Percentiles rank a stretch among this genome's conserved stretches.
Evolutionary conservation across 2,329 filamentous ascomycete species (phyloP).

Genomic region (Cryphonectria japonica): DNA sequence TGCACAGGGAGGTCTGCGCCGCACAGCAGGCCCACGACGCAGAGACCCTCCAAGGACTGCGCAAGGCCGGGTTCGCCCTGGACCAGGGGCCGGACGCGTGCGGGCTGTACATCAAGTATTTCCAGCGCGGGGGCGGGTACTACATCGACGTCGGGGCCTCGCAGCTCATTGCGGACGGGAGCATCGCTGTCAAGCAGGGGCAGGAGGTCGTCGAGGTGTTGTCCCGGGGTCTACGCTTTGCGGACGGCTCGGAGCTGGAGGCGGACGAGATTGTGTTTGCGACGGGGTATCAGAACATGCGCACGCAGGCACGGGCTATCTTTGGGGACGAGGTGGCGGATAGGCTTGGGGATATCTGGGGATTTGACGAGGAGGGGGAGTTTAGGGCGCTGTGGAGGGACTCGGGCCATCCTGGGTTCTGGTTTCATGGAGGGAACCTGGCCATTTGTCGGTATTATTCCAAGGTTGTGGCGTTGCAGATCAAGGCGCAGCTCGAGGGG

Average conservation of each 20-base stretch:
- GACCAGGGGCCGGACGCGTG: conserved; percentile 60
- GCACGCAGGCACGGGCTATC: conserved; percentile 61
- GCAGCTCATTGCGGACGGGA: conserved; percentile 64
- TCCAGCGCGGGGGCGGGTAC: conserved; percentile 69
- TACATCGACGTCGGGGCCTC: conserved; percentile 72
- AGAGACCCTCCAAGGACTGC: conserved; percentile 48
- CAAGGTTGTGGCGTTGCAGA: conserved; percentile 55
- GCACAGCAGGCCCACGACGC: conserved; percentile 43
- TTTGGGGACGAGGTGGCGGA: conserved; percentile 66
- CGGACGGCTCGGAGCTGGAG: conserved; percentile 58
- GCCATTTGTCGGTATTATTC: conserved; percentile 66
- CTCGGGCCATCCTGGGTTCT: conserved; percentile 66
- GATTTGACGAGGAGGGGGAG: conserved; percentile 61
- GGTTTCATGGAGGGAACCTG: conserved; percentile 69
- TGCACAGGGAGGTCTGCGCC: conserved; percentile 49
- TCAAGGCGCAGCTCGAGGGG: conserved; percentile 48
- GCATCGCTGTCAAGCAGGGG: conserved; percentile 65
- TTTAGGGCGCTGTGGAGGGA: conserved; percentile 60
- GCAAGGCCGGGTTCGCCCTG: conserved; percentile 62
- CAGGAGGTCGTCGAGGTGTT: conserved; percentile 58
- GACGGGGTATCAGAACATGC: conserved; percentile 72
- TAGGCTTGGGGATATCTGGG: conserved; percentile 63
- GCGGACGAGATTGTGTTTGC: conserved; percentile 68
- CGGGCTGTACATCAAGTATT: conserved; percentile 65
- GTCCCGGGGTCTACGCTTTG: conserved; percentile 48